Percentiles rank a stretch among this genome's conserved stretches.
These are phyloP conservation scores for Leccinum fallax DNA, from an alignment of 1,284 basidiomycete genomes.

Conservation along the genomic window DNA sequence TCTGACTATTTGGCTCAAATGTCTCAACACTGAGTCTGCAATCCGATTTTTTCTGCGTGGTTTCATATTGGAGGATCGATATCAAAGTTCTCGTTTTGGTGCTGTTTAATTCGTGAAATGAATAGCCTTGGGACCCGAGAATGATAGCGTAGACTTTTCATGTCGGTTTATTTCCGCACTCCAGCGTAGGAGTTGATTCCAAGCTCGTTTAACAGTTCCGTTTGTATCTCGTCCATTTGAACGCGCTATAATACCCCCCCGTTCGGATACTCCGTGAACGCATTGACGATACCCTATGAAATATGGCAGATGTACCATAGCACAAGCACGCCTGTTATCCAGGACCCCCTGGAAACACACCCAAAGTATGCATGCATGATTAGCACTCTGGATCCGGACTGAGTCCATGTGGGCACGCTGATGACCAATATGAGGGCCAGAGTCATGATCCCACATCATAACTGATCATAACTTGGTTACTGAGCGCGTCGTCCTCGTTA, in stretches of 20 bases:
- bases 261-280: background rate
- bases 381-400: background rate
- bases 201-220: background rate
- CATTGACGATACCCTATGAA: background rate
- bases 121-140: slow-evolving; percentile 1
- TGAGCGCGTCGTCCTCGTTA: background rate
- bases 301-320: background rate
- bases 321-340: background rate
- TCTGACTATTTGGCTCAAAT: slow-evolving; percentile 81
- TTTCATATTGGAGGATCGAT: slow-evolving; percentile 5
- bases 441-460: background rate
- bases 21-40: slow-evolving; percentile 52
- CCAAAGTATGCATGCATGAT: background rate
- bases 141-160: slow-evolving; percentile 10
- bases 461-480: background rate
- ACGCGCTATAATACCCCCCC: background rate
- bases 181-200: background rate
- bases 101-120: slow-evolving; percentile 19
- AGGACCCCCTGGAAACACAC: background rate
- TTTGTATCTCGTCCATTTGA: background rate
- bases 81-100: slow-evolving; percentile 9
- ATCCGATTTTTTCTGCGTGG: background rate
- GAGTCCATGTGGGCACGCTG: background rate
- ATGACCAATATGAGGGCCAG: background rate
- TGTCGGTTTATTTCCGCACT: background rate